A percentile compares a stretch with the other conserved stretches of the same genome.
Conservation (phyloP, 306 rosid genomes). For the Sindora glabra region DNA sequence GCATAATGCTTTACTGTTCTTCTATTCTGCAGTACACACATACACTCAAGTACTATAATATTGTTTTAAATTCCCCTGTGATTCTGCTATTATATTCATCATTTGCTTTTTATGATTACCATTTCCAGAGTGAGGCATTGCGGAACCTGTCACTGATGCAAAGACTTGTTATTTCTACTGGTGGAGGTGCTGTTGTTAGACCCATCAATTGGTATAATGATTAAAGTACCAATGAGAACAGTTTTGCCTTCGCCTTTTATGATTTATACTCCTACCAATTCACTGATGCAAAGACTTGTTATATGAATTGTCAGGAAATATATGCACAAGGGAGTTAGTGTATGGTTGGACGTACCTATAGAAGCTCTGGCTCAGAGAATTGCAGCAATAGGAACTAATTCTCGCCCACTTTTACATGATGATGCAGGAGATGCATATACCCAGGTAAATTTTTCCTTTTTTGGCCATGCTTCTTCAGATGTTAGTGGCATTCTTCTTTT, state of each 20-base stretch:
- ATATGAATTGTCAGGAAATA: constrained; percentile 5
- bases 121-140: constrained; percentile 25
- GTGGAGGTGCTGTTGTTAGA: constrained; percentile 18
- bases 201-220: constrained; percentile 11
- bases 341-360: constrained; percentile 14
- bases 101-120: constrained; percentile 11
- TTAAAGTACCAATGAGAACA: constrained; percentile 1
- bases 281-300: neutral
- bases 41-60: neutral
- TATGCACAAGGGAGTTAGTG: constrained; percentile 15
- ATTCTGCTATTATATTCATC: neutral
- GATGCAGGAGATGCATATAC: constrained; percentile 15
- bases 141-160: constrained; percentile 3
- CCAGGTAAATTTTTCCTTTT: neutral
- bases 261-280: neutral
- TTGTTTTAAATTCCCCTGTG: neutral
- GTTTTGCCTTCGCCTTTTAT: neutral
- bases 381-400: constrained; percentile 9
- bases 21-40: neutral
- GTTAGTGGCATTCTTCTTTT: neutral
- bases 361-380: constrained; percentile 24
- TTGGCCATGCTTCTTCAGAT: neutral
- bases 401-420: constrained; percentile 28
- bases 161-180: constrained; percentile 13
- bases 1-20: neutral